Evolutionary conservation across 2,329 filamentous ascomycete genomes (phyloP), one percentile per base, ranked within the genome.

Genomic region (Trematosphaeria pertusa): DNA sequence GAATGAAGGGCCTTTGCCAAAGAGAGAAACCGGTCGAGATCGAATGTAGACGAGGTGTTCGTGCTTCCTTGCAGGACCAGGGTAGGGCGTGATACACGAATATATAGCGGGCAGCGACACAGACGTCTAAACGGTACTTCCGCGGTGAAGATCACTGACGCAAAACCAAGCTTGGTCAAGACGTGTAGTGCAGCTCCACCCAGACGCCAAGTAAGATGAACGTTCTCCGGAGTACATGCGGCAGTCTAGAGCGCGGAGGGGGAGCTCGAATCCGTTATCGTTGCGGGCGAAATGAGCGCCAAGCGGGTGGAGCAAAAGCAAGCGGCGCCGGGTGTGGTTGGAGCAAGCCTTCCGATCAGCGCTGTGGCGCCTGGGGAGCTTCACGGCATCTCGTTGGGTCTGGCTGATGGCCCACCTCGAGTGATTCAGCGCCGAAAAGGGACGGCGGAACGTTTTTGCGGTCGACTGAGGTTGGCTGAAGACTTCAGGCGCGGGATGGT

Each of bases 61-160:
- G 35, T 32, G 37, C 28, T 15, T 50, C 48, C 47, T 58, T 57
- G 43, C 54, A 52, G 58, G 50, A 50, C 44, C 36, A 37, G 20
- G 24, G 42, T 41, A 41, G 45, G 56, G 53, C 52, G 52, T 37
- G 50, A 41, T 39, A 40, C 47, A 18, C 54, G 24, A 51, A 46
- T 65, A 64, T 65, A 67, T 64, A 65, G 39, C 11, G 6, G n/a
- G 41, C 31, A 7, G 45, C 53, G 46, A 50, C 47, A 52, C 50
- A 52, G 38, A 40, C 15, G 37, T 43, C 26, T 37, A 50, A 55
- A 51, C 36, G 46, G 54, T 61, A 71, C 64, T 64, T 71, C 67
- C 66, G 67, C 67, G 67, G 67, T 70, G 53, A 50, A 60, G 47
- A 40, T 51, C 38, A 41, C 55, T 59, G 61, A 64, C 59, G 60